Base-by-base conservation (phyloP, 1,284 basidiomycete species). In the Microbotryum intermedium region DNA sequence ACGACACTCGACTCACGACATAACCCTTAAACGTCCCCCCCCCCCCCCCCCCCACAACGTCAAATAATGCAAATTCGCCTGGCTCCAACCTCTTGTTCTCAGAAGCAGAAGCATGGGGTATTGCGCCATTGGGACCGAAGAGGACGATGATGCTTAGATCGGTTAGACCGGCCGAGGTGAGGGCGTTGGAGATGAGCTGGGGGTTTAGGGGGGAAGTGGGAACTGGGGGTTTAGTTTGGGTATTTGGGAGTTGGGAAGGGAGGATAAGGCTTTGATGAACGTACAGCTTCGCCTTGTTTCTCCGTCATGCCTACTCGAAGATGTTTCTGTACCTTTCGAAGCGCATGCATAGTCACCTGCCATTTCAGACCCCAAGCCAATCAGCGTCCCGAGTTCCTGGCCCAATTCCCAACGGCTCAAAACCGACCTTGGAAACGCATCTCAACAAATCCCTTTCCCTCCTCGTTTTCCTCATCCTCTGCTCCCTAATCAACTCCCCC, bases 231-330 rank as follows among this genome's bases (percentile, higher is more conserved):
- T 55, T 29, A 48, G 53, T 28, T 5, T 2, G 10, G 44, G 16
- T 8, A 21, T n/a, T 11, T 16, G 8, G 21, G 34, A 2, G 45
- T n/a, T 23, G 4, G 23, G 23, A 13, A 6, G 20, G 3, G 53
- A 13, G 20, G 44, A 20, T 46, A 20, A 10, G 16, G 4, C 44
- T 10, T 3, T 6, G 25, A 21, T 20, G 3, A 28, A 26, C 57
- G 6, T n/a, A 62, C 60, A 9, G 51, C 21, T 66, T 71, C 21
- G 78, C 83, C 86, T 68, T 84, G 76, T 11, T 85, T 87, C 75
- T 91, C 88, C 18, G 76, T 82, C 68, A 91, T 87, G 21, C 88
- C 88, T 53, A 88, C 76, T 59, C 78, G 77, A 74, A 90, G 78
- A 43, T 79, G 75, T 54, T 79, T 76, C 57, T 83, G 81, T 2